Percentiles rank a stretch among this genome's conserved stretches.
Conservation (phyloP, 2,329 filamentous ascomycete genomes). For the Talaromyces sp. region DNA sequence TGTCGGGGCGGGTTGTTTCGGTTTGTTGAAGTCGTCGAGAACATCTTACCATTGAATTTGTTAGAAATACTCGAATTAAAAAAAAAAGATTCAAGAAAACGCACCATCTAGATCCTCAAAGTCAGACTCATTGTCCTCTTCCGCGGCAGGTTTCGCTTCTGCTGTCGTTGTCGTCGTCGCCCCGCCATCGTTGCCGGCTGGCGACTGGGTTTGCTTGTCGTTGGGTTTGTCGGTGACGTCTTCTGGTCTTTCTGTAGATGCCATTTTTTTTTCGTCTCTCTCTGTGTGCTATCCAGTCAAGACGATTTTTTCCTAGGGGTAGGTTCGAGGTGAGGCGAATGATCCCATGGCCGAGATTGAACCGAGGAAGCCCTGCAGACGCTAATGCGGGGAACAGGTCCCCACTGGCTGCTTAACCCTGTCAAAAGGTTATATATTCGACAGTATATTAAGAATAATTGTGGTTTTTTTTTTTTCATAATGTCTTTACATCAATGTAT, state of each 20-base stretch:
- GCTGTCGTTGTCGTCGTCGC: constrained; percentile 5
- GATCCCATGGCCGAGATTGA: background rate
- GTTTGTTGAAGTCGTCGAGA: constrained; percentile 80
- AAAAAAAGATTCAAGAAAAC: constrained; percentile 13
- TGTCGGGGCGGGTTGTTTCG: constrained; percentile 27
- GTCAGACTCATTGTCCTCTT: constrained; percentile 73
- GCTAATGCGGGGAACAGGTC: background rate
- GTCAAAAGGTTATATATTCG: background rate
- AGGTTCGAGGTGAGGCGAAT: background rate
- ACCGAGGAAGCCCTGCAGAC: background rate
- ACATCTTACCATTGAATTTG: constrained; percentile 52
- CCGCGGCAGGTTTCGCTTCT: background rate
- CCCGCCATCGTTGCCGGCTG: background rate
- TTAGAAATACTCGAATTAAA: background rate
- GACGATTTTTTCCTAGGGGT: background rate
- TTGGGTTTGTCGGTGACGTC: background rate
- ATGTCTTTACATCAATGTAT: background rate
- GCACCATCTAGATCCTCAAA: constrained; percentile 90
- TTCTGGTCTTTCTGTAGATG: constrained; percentile 6
- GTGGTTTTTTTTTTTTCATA: background rate
- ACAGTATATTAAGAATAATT: background rate
- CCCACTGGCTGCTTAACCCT: background rate
- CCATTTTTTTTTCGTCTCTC: background rate
- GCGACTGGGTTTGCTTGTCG: background rate
- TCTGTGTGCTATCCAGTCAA: background rate